Conservation (phyloP, 805 yeast genomes). For the Monosporozyma solicola region DNA sequence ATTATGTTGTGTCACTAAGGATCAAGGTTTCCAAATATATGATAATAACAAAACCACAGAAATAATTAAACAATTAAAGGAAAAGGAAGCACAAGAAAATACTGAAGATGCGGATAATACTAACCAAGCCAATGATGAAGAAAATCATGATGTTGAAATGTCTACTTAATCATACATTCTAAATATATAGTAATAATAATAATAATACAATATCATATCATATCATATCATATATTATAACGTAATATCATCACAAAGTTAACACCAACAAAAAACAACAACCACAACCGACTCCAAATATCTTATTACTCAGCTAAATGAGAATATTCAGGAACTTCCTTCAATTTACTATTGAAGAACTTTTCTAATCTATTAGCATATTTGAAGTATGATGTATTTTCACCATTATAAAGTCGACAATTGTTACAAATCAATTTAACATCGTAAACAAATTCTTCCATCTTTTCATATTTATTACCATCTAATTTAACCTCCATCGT, state of each 20-base stretch:
- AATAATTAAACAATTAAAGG: slow-evolving; percentile 69
- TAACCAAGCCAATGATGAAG: slow-evolving; percentile 17
- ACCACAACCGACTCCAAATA: slow-evolving; percentile 3
- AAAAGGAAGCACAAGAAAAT: slow-evolving; percentile 47
- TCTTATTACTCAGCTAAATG: slow-evolving; percentile 52
- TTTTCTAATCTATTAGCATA: slow-evolving; percentile 92
- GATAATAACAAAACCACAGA: slow-evolving; percentile 73
- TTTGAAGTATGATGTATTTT: slow-evolving; percentile 88
- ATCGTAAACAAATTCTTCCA: slow-evolving; percentile 89
- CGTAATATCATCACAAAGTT: not conserved
- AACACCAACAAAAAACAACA: not conserved
- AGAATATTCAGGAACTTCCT: slow-evolving; percentile 88
- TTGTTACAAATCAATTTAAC: slow-evolving; percentile 78
- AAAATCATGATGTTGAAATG: slow-evolving; percentile 27
- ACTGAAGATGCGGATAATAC: slow-evolving; percentile 16
- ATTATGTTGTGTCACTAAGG: slow-evolving; percentile 83
- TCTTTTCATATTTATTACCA: slow-evolving; percentile 79
- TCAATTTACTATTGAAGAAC: slow-evolving; percentile 69
- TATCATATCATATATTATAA: not conserved
- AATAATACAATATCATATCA: not conserved
- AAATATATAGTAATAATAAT: not conserved
- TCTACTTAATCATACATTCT: slow-evolving; percentile 3
- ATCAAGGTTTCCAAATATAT: slow-evolving; percentile 78
- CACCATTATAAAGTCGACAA: slow-evolving; percentile 88
- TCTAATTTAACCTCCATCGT: slow-evolving; percentile 93